These are phyloP conservation scores for Daldinia sp. DNA, from an alignment of 2,329 filamentous ascomycete species.

Conservation along the genomic window DNA sequence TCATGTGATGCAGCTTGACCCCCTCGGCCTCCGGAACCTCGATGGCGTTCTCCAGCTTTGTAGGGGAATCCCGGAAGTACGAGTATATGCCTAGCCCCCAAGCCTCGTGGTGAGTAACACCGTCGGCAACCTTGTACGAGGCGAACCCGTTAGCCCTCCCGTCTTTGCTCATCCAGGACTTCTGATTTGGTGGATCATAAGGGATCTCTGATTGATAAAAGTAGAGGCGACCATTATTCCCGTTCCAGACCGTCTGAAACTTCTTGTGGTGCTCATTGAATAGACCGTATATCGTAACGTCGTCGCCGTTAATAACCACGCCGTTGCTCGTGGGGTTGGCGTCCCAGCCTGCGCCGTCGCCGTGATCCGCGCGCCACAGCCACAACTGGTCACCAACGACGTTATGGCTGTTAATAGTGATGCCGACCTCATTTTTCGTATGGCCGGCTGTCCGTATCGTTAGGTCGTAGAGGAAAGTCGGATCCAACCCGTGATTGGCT, in stretches of 20 bases:
- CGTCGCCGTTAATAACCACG: slow-evolving; percentile 50
- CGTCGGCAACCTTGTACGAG: slow-evolving; percentile 52
- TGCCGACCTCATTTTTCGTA: slow-evolving; percentile 49
- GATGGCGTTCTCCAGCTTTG: slow-evolving; percentile 52
- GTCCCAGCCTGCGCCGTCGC: slow-evolving; percentile 49
- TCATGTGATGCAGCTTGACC: slow-evolving; percentile 51
- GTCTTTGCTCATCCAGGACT: slow-evolving; percentile 47
- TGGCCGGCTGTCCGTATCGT: slow-evolving; percentile 51
- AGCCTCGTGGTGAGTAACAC: slow-evolving; percentile 49
- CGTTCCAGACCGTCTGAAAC: slow-evolving; percentile 53
- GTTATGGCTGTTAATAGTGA: slow-evolving; percentile 50
- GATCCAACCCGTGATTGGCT: slow-evolving; percentile 46
- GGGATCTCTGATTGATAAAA: slow-evolving; percentile 54
- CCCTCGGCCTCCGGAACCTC: slow-evolving; percentile 47
- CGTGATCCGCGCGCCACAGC: slow-evolving; percentile 53
- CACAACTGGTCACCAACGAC: slow-evolving; percentile 52
- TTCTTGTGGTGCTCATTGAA: slow-evolving; percentile 54
- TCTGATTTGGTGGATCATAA: slow-evolving; percentile 51
- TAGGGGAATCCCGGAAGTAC: slow-evolving; percentile 52
- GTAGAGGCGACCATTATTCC: slow-evolving; percentile 50
- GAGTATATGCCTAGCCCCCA: slow-evolving; percentile 53
- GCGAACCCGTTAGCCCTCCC: slow-evolving; percentile 50
- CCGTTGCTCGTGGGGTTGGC: slow-evolving; percentile 51
- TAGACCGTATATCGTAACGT: slow-evolving; percentile 51
- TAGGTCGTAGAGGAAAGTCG: slow-evolving; percentile 52